These are phyloP conservation scores for Camellia japonica DNA, from an alignment of 148 eudicot species.

Conservation along the genomic window DNA sequence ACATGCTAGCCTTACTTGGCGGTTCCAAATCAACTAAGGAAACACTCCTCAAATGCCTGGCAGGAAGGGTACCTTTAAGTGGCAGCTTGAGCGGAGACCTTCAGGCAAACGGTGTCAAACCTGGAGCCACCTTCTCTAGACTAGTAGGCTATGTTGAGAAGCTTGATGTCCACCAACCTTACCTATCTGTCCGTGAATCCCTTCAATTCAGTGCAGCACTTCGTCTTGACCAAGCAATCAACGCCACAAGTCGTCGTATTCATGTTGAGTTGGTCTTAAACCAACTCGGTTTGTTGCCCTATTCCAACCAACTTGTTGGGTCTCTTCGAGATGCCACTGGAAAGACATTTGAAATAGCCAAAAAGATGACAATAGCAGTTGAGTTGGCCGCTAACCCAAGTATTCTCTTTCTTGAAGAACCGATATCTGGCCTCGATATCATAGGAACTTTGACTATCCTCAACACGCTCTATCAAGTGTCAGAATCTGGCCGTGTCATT, in stretches of 20 bases:
- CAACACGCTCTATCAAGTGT: background rate
- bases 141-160: slow-evolving; percentile 10
- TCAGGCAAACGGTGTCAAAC: slow-evolving; percentile 11
- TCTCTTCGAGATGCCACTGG: slow-evolving; percentile 1
- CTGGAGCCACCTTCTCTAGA: slow-evolving; percentile 7
- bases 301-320: slow-evolving; percentile 12
- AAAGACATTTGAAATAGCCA: slow-evolving; percentile 10
- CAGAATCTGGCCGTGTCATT: slow-evolving; percentile 2
- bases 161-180: slow-evolving; percentile 11
- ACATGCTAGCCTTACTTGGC: slow-evolving; percentile 11
- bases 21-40: slow-evolving; percentile 9
- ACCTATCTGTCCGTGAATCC: slow-evolving; percentile 15
- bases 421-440: slow-evolving; percentile 1
- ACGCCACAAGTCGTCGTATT: background rate
- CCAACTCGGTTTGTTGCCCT: slow-evolving; percentile 7
- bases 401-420: slow-evolving; percentile 13
- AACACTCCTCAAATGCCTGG: slow-evolving; percentile 10
- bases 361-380: slow-evolving; percentile 12
- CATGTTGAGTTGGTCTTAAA: slow-evolving; percentile 12
- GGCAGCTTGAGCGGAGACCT: slow-evolving; percentile 5
- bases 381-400: slow-evolving; percentile 15
- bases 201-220: slow-evolving; percentile 17
- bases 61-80: slow-evolving; percentile 15
- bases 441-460: slow-evolving; percentile 3
- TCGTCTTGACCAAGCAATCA: slow-evolving; percentile 13